A percentile compares a stretch with the other conserved stretches of the same genome.
Evolutionary conservation across 208 protist genomes (phyloP).

Genomic region (Crithidia sp.): DNA sequence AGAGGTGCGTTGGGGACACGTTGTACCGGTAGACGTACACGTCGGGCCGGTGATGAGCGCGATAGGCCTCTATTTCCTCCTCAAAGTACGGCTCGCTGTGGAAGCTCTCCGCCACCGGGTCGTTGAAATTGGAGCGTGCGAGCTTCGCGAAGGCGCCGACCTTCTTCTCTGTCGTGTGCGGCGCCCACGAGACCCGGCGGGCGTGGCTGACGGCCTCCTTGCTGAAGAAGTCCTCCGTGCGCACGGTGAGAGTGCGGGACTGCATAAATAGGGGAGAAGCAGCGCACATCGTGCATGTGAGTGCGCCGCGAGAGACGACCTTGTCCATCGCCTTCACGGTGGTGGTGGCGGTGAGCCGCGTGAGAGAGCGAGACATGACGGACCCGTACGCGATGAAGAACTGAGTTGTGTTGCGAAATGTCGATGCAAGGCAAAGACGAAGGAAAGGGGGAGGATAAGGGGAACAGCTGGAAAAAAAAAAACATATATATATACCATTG

Average conservation of each 20-base stretch:
- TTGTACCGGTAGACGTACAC: slow-evolving; percentile 93
- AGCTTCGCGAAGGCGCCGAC: slow-evolving; percentile 87
- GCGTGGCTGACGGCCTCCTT: slow-evolving; percentile 89
- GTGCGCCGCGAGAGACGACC: neutral
- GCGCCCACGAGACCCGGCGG: slow-evolving; percentile 89
- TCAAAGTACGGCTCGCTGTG: slow-evolving; percentile 83
- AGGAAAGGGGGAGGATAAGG: too few species aligned
- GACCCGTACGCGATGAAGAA: too few species aligned
- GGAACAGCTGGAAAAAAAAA: too few species aligned
- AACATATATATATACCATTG: too few species aligned
- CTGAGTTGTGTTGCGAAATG: too few species aligned
- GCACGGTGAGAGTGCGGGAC: slow-evolving; percentile 62
- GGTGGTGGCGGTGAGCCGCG: neutral
- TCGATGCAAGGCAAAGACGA: too few species aligned
- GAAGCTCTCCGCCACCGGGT: slow-evolving; percentile 72
- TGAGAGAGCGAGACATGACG: neutral
- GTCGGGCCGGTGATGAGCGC: slow-evolving; percentile 78
- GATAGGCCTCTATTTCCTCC: slow-evolving; percentile 90
- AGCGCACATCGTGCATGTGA: neutral
- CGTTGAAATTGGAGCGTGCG: slow-evolving; percentile 89
- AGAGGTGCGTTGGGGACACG: slow-evolving; percentile 87
- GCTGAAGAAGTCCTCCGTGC: slow-evolving; percentile 91
- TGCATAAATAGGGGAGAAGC: slow-evolving; percentile 1
- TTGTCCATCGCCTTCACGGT: neutral
- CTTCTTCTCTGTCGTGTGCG: slow-evolving; percentile 92